Evolutionary conservation across 331 rosid genomes (phyloP), one percentile per base, ranked within the genome.

Genomic region (Dryas integrifolia): DNA sequence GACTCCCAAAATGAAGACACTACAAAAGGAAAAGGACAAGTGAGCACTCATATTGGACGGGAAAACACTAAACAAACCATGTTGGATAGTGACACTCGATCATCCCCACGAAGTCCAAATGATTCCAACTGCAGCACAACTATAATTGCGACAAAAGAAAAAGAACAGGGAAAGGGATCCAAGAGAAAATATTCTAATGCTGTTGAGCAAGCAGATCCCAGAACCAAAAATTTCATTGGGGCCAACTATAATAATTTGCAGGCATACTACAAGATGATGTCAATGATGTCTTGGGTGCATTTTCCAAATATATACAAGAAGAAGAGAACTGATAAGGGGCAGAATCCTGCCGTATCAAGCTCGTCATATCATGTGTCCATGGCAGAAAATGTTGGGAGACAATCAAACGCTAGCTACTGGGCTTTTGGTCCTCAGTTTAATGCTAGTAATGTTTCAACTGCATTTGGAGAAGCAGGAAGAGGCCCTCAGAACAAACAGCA

Each of bases 241-340:
- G 86, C 56, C 65, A 77, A 79, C 66, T 76, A 70, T 58, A 92
- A 87, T 77, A 81, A 52, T 58, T 45, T 87, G 64, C 49, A 72
- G 5, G 81, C 86, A 76, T 83, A 86, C 85, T 73, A 87, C 84
- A 76, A 84, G 35, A 30, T 30, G 35, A 30, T 30, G 35, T 62
- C 26, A 30, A 30, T 70, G 41, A 72, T 51, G 73, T 52, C 69
- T 35, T 66, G 68, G 75, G 30, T 77, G 77, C 86, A 86, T 47
- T 81, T 88, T 83, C 83, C 91, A 52, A 80, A 82, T 51, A 74
- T 91, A 80, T 69, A 76, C 78, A 87, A 87, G 86, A 88, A 82
- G 81, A 88, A 78, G 82, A 92, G 99, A 75, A 87, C 80, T 58
- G 88, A 73, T 47, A 88, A 78, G 76, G 85, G 82, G 56, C 82